Evolutionary conservation across 805 yeast species (phyloP).

Genomic region (Teunomyces stri): DNA sequence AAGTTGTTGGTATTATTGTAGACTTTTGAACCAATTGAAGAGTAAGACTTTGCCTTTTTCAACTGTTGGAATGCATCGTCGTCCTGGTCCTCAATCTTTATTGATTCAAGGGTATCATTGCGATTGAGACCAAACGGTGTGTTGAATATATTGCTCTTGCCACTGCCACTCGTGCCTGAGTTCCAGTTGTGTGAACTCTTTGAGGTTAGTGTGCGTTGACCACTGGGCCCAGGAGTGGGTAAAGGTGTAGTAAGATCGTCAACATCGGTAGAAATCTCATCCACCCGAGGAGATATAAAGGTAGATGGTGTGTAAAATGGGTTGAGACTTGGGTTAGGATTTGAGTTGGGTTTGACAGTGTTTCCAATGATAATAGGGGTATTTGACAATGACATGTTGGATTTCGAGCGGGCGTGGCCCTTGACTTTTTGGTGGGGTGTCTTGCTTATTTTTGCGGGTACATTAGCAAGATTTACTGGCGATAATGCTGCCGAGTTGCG

Average conservation of each 20-base stretch:
- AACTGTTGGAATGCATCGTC: slow-evolving; percentile 44
- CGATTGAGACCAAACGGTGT: slow-evolving; percentile 17
- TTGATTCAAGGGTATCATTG: slow-evolving; percentile 30
- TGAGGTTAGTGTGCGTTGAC: neutral
- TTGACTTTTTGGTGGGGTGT: slow-evolving; percentile 31
- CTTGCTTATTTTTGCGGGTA: slow-evolving; percentile 29
- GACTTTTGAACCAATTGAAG: slow-evolving; percentile 9
- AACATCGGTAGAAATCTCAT: slow-evolving; percentile 16
- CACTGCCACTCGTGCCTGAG: slow-evolving; percentile 1
- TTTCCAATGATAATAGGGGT: slow-evolving; percentile 10
- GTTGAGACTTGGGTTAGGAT: slow-evolving; percentile 19
- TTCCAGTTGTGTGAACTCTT: neutral
- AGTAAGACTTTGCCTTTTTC: slow-evolving; percentile 35
- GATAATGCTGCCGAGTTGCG: slow-evolving; percentile 19
- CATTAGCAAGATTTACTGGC: slow-evolving; percentile 19
- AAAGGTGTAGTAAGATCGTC: slow-evolving; percentile 22
- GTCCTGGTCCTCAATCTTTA: slow-evolving; percentile 38
- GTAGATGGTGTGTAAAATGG: slow-evolving; percentile 50
- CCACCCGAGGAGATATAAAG: slow-evolving; percentile 43
- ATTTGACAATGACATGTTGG: slow-evolving; percentile 32
- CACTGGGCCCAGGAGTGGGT: slow-evolving; percentile 16
- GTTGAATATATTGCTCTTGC: neutral
- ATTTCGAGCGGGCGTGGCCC: slow-evolving; percentile 41
- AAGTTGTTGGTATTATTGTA: slow-evolving; percentile 3
- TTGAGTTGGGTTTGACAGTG: slow-evolving; percentile 6